Percentiles rank a stretch among this genome's conserved stretches.
Evolutionary conservation across 1,284 basidiomycete genomes (phyloP).

Genomic region (Chalciporus sp.): DNA sequence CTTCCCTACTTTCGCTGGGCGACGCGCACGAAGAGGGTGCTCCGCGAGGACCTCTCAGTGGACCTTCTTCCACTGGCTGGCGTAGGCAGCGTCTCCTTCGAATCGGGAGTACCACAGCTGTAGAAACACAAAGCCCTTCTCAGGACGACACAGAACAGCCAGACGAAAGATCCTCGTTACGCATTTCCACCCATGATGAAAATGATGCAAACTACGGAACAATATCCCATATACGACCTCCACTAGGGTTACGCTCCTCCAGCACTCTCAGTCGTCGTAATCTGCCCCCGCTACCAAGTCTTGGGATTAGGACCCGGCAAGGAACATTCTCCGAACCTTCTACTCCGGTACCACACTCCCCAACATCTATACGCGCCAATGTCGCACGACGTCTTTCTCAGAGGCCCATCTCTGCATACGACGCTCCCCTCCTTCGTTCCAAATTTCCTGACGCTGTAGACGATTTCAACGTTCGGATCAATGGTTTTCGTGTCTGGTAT

Average conservation of each 20-base stretch:
- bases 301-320: conserved; percentile 5
- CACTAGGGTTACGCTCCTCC: conserved; percentile 12
- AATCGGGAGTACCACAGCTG: conserved; percentile 20
- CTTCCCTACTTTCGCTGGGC: conserved; percentile 22
- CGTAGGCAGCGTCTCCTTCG: conserved; percentile 35
- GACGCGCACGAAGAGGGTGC: conserved; percentile 10
- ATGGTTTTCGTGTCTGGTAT: conserved; percentile 92
- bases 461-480: conserved; percentile 68
- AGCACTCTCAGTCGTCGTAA: conserved; percentile 11
- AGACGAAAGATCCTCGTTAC: conserved; percentile 25
- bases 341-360: conserved; percentile 16
- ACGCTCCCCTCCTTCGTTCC: conserved; percentile 46
- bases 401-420: conserved; percentile 75
- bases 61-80: conserved; percentile 34
- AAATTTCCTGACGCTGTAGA: conserved; percentile 40
- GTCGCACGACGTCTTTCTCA: conserved; percentile 41
- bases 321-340: conserved; percentile 22
- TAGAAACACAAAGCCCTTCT: conserved; percentile 1
- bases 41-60: conserved; percentile 28
- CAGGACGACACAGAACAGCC: conserved; percentile 2
- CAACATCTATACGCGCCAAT: conserved; percentile 17
- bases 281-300: conserved; percentile 10
- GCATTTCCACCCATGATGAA: neutral
- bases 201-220: conserved; percentile 22
- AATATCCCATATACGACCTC: conserved; percentile 2